Evolutionary conservation across 2,329 filamentous ascomycete genomes (phyloP), one percentile per base, ranked within the genome.

Genomic region (Zymoseptoria ardabiliae): DNA sequence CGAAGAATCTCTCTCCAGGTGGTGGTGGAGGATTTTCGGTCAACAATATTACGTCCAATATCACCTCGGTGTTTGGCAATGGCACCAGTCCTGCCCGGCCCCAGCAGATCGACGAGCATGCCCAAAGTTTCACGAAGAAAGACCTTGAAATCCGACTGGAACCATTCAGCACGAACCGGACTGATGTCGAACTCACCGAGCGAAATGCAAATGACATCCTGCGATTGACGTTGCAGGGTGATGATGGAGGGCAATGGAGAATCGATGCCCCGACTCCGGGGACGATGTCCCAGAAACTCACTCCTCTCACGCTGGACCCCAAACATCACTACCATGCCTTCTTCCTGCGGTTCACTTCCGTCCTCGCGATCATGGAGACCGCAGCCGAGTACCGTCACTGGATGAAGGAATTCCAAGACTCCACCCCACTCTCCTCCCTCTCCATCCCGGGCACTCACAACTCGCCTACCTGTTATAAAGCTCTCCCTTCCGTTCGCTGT

Each of bases 361-460:
- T 81, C 67, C 71, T 86, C 58, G 72, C 82, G 49, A 78, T 97
- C 61, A 86, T 87, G 75, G 90, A 86, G 62, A 91, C 86, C 4
- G 82, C 86, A 17, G 81, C 85, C 57, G 51, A 10, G 8, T 82
- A 92, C 54, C 72, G 85, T 62, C 76, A 80, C 56, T 96, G 94
- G 94, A 97, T 97, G 92, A 75, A 80, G 58, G 81, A 86, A 62
- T 80, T 97, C 50, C 79, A 82, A 61, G 84, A 92, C 69, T 81
- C 85, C 20, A 87, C 85, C 55, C 85, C 90, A 1, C 79, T 97
- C 4, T 89, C 90, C 1, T 82, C 87, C 2, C 84, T 99, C 54
- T 94, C 89, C 54, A 94, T 97, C 63, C 94, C 94, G 0, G 94
- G 94, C 64, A 97, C 94, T 0, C 94, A 99, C 79, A 97, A 99